Evolutionary conservation across 495 filamentous ascomycete species (phyloP).

Genomic region (Penicillium psychrofluorescens): DNA sequence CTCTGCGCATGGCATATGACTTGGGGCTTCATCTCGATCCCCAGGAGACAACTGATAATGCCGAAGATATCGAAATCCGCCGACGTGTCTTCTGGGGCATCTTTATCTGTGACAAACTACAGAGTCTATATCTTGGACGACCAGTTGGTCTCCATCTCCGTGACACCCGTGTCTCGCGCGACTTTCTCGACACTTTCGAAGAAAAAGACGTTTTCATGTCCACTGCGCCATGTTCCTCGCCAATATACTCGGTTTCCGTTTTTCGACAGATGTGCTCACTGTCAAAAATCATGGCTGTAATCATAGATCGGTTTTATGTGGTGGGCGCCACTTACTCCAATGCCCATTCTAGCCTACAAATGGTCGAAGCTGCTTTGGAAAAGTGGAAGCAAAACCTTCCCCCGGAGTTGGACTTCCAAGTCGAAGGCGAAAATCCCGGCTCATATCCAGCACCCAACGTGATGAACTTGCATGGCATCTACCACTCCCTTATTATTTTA

Average conservation of each 20-base stretch:
- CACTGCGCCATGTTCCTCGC: slow-evolving; percentile 2
- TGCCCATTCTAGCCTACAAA: too few relatives aligned
- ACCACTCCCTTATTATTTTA: slow-evolving; percentile 16
- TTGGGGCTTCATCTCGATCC: slow-evolving; percentile 24
- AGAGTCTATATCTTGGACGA: slow-evolving; percentile 26
- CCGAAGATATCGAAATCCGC: slow-evolving; percentile 29
- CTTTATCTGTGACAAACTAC: slow-evolving; percentile 28
- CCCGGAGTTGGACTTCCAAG: slow-evolving; percentile 2
- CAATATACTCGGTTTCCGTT: slow-evolving; percentile 12
- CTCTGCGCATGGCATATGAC: slow-evolving; percentile 28
- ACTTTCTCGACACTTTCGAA: slow-evolving; percentile 21
- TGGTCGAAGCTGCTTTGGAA: too few relatives aligned
- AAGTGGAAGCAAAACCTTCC: slow-evolving; percentile 16
- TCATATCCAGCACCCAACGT: slow-evolving; percentile 11
- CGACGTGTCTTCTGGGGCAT: slow-evolving; percentile 34
- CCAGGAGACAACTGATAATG: slow-evolving; percentile 8
- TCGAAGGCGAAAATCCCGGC: too few relatives aligned
- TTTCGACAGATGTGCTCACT: slow-evolving; percentile 16
- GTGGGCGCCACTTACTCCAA: slow-evolving; percentile 11
- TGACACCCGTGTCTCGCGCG: slow-evolving; percentile 15
- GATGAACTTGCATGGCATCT: slow-evolving; percentile 11
- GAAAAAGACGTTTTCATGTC: slow-evolving; percentile 22
- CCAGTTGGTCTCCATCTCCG: slow-evolving; percentile 11
- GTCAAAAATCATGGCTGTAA: slow-evolving; percentile 17
- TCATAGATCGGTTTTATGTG: slow-evolving; percentile 20